Evolutionary conservation across 1,284 basidiomycete genomes (phyloP), one percentile per base, ranked within the genome.

Genomic region (Heimioporus retisporus): DNA sequence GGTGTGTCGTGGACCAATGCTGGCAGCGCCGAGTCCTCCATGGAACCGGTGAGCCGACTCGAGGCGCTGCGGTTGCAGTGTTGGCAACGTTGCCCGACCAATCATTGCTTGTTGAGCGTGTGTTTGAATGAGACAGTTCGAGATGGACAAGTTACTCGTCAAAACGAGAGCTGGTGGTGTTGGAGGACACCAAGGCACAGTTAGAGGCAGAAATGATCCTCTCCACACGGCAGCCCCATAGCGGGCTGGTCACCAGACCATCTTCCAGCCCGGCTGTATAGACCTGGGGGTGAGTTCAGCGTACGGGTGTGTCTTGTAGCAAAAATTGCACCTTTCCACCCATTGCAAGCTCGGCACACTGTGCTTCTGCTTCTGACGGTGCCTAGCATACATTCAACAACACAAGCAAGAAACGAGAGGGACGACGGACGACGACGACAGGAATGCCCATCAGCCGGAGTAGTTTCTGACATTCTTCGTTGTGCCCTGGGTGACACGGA

Each of bases 341-440:
- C 42, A 96, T 90, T 19, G 96, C 96, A 6, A 99, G 90, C 80
- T 99, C 97, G 2, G 98, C 98, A 73, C 98, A 99, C 77, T 99
- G 98, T 0, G 98, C 98, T 80, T 99, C 98, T 2, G 98, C 98
- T 83, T 99, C 98, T 59, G 96, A 97, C 0, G 97, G 97, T n/a
- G 97, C 96, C 96, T 97, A 70, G 8, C 21, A 59, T 67, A 31
- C 28, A 68, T 64, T 64, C 31, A 62, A 44, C 15, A 55, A n/a
- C 6, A 46, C 15, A 43, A 65, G 46, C 60, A 46, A 60, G 44
- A 62, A 23, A 40, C n/a, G 11, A 31, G 23, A 31, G 50, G 59
- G n/a, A 83, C 90, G 69, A 77, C 96, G 93, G 71, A 96, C 96
- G 43, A 97, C 86, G 68, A 95, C 94, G 65, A 95, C 95, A 3